These are phyloP conservation scores for Dothideomycetidae sp. DNA, from an alignment of 2,329 filamentous ascomycete genomes.

Conservation along the genomic window DNA sequence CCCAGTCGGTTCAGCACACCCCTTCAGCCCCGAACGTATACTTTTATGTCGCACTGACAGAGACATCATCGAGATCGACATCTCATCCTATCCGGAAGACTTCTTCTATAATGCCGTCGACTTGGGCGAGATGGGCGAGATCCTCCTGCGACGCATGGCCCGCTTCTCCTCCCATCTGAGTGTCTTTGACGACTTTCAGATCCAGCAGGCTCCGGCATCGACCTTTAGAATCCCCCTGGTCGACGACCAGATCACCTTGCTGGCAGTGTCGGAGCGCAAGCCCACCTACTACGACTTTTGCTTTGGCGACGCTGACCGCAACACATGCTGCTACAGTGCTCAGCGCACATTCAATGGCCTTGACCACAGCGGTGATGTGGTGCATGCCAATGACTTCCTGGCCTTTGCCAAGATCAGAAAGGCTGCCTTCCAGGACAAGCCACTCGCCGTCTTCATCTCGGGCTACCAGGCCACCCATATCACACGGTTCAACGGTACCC, in stretches of 20 bases:
- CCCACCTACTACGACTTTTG: neutral
- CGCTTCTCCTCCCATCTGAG: neutral
- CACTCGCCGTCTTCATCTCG: neutral
- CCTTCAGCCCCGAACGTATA: neutral
- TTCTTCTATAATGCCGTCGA: neutral
- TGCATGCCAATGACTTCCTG: neutral
- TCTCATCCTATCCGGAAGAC: neutral
- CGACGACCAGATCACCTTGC: neutral
- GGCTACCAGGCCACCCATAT: neutral
- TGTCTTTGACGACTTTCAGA: neutral
- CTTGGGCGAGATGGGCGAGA: neutral
- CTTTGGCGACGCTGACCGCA: neutral
- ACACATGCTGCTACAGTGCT: neutral
- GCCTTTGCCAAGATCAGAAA: neutral
- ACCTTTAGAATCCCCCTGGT: neutral
- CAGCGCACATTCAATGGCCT: neutral
- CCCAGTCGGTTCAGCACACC: neutral
- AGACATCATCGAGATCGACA: neutral
- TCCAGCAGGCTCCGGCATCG: neutral
- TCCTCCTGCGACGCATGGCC: neutral
- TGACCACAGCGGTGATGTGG: neutral
- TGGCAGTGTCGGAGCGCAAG: neutral
- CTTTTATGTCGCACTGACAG: neutral
- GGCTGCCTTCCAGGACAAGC: neutral
- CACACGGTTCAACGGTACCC: neutral